Evolutionary conservation across 2,329 filamentous ascomycete species (phyloP).

Genomic region (Sclerotinia spermophila): DNA sequence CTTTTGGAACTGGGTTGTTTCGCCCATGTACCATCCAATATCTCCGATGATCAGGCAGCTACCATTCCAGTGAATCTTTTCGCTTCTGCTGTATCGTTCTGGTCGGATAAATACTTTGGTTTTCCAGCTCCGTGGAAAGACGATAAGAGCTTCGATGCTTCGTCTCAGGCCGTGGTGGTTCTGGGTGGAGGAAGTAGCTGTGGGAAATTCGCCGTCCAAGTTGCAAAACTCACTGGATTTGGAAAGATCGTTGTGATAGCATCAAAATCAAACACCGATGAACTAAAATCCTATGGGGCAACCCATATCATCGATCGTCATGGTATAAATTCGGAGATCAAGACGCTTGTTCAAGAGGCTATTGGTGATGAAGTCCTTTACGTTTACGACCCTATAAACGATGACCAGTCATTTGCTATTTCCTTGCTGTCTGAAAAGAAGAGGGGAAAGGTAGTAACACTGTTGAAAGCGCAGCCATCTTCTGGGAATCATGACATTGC

Average conservation of each 20-base stretch:
- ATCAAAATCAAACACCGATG: conserved; percentile 30
- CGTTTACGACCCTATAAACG: conserved; percentile 17
- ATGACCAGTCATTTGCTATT: conserved; percentile 6
- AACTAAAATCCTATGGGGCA: conserved; percentile 39
- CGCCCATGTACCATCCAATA: conserved; percentile 37
- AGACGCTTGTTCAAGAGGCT: conserved; percentile 1
- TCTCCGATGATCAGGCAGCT: conserved; percentile 39
- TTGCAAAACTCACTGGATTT: conserved; percentile 38
- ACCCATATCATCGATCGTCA: conserved; percentile 42
- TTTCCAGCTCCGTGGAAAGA: conserved; percentile 13
- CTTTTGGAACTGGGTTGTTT: conserved; percentile 34
- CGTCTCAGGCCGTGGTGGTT: conserved; percentile 31
- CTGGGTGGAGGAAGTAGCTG: conserved; percentile 39
- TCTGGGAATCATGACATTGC: neutral
- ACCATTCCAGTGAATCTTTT: conserved; percentile 40
- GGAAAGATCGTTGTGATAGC: conserved; percentile 41
- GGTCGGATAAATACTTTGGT: neutral
- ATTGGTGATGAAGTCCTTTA: conserved; percentile 12
- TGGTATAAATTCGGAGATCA: conserved; percentile 6
- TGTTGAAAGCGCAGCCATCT: neutral
- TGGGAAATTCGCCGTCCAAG: conserved; percentile 37
- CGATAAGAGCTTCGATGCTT: conserved; percentile 5
- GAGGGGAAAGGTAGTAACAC: conserved; percentile 12
- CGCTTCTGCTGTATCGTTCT: conserved; percentile 24
- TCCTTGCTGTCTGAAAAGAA: conserved; percentile 17